Evolutionary conservation across 164 flowering plant genomes (phyloP).

Genomic region (Chimonanthus praecox): DNA sequence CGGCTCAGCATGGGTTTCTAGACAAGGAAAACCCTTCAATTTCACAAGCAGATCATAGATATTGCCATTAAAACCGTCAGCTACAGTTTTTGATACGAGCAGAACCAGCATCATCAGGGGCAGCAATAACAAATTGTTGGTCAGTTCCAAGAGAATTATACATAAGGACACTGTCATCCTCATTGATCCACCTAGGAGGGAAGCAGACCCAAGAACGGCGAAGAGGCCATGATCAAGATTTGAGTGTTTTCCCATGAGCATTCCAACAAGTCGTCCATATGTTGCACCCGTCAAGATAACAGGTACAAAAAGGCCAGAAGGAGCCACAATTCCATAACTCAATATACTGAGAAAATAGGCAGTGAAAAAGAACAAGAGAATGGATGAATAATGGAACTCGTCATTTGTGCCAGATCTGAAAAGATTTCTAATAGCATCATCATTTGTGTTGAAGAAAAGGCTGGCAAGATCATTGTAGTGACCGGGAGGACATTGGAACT

Average conservation of each 20-base stretch:
- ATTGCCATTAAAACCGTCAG: conserved; percentile 70
- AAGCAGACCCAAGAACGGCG: conserved; percentile 90
- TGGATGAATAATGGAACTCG: conserved; percentile 58
- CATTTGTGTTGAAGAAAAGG: conserved; percentile 88
- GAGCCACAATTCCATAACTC: conserved; percentile 77
- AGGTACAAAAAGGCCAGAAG: conserved; percentile 85
- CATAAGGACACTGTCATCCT: conserved; percentile 84
- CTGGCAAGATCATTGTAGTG: conserved; percentile 95
- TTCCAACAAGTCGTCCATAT: conserved; percentile 83
- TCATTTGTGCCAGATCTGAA: conserved; percentile 60
- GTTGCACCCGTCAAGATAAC: conserved; percentile 81
- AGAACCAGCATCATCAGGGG: conserved; percentile 89
- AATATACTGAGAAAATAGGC: conserved; percentile 67
- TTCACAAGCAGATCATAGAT: conserved; percentile 68
- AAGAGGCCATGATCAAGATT: conserved; percentile 74
- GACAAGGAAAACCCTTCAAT: conserved; percentile 80
- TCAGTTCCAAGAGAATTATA: conserved; percentile 73
- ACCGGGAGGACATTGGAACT: conserved; percentile 74
- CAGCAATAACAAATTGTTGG: conserved; percentile 70
- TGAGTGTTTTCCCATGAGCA: conserved; percentile 48
- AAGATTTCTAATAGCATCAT: conserved; percentile 84
- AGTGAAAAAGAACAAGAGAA: conserved; percentile 59
- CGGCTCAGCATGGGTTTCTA: conserved; percentile 79
- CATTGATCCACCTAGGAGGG: conserved; percentile 92
- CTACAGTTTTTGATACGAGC: conserved; percentile 84